Evolutionary conservation across 176 grass and related monocot genomes (phyloP).

Genomic region (Phragmites australis): DNA sequence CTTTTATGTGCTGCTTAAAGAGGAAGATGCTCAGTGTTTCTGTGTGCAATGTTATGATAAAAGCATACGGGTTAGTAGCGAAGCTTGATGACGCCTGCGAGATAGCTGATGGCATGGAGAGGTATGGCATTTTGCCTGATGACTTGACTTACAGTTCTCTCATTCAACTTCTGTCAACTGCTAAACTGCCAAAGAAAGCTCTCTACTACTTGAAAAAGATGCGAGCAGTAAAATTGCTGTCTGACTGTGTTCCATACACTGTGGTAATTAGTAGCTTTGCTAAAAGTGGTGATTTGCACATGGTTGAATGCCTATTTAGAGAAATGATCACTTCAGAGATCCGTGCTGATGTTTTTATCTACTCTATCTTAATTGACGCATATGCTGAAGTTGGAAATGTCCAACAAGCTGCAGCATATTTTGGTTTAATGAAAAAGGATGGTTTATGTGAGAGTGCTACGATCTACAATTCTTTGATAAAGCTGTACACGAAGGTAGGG

Average conservation of each 20-base stretch:
- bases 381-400: conserved; percentile 77
- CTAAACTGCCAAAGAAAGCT: conserved; percentile 62
- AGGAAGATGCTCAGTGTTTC: conserved; percentile 65
- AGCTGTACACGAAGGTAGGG: conserved; percentile 77
- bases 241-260: conserved; percentile 67
- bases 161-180: conserved; percentile 62
- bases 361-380: conserved; percentile 81
- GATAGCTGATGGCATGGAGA: conserved; percentile 75
- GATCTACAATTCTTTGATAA: conserved; percentile 81
- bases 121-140: conserved; percentile 71
- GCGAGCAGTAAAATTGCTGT: conserved; percentile 52
- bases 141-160: conserved; percentile 79
- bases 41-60: conserved; percentile 95
- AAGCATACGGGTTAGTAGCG: conserved; percentile 74
- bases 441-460: conserved; percentile 58
- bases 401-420: conserved; percentile 70
- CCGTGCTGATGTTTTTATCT: conserved; percentile 64
- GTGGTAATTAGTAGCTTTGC: conserved; percentile 66
- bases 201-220: conserved; percentile 79
- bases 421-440: conserved; percentile 73
- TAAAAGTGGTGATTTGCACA: conserved; percentile 54
- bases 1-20: conserved; percentile 64
- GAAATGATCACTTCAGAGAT: conserved; percentile 71
- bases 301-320: conserved; percentile 65
- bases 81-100: conserved; percentile 67